Evolutionary conservation across 805 yeast species (phyloP).

Genomic region (Wickerhamiella bombiphila): DNA sequence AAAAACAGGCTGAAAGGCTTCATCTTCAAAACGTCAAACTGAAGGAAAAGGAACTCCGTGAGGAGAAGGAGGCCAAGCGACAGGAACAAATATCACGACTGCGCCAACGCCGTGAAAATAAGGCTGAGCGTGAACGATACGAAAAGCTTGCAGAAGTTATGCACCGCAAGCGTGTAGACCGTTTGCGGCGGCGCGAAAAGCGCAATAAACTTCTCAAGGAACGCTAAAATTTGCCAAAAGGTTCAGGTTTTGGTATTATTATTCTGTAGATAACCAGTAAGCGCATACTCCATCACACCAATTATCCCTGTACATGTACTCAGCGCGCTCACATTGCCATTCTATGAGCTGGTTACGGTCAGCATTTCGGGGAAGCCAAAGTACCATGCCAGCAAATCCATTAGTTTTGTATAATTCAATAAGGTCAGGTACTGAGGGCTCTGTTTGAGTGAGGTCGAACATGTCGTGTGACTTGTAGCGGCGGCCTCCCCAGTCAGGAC

Average conservation of each 20-base stretch:
- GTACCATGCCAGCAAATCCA: conserved; percentile 4
- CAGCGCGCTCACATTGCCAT: conserved; percentile 11
- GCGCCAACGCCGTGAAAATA: conserved; percentile 62
- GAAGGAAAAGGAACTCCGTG: conserved; percentile 56
- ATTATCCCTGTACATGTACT: conserved; percentile 10
- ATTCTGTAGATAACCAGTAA: conserved; percentile 6
- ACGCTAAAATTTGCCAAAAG: no score
- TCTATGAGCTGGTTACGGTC: conserved; percentile 11
- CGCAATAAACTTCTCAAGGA: conserved; percentile 87
- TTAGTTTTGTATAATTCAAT: conserved; percentile 5
- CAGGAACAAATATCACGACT: conserved; percentile 27
- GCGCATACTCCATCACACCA: conserved; percentile 12
- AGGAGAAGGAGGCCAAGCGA: conserved; percentile 55
- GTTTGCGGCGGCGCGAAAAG: conserved; percentile 83
- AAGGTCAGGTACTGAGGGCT: conserved; percentile 11
- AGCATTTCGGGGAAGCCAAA: conserved; percentile 16
- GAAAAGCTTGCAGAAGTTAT: conserved; percentile 69
- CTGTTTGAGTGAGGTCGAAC: conserved; percentile 14
- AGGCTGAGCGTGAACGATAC: conserved; percentile 80
- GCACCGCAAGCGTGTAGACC: conserved; percentile 84
- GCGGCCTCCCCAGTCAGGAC: conserved; percentile 22
- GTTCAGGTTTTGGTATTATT: background rate
- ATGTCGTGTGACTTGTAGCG: conserved; percentile 7
- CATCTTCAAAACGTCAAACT: conserved; percentile 55
- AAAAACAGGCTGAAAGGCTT: conserved; percentile 49